Evolutionary conservation across 2,329 filamentous ascomycete genomes (phyloP).

Genomic region (Boeremia exigua): DNA sequence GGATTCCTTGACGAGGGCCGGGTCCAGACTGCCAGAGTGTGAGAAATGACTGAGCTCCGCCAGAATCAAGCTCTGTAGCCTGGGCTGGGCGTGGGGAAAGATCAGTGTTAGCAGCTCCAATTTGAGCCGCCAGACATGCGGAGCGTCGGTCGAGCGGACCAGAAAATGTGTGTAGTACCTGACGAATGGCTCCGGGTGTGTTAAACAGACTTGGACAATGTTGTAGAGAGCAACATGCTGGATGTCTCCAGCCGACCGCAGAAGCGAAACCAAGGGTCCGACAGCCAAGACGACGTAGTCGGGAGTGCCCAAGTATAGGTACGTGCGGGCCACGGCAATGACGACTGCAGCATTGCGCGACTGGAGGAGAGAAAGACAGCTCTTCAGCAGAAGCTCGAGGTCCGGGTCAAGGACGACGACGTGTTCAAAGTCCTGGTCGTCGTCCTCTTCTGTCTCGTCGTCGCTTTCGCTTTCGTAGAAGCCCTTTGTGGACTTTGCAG

Average conservation of each 20-base stretch:
- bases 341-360: conserved; percentile 94
- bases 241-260: conserved; percentile 85
- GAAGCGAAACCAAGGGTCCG: conserved; percentile 83
- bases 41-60: conserved; percentile 96
- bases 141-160: conserved; percentile 77
- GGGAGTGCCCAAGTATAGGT: conserved; percentile 80
- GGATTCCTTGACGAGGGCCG: conserved; percentile 81
- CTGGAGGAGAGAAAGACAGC: conserved; percentile 82
- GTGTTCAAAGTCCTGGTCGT: conserved; percentile 60
- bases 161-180: conserved; percentile 90
- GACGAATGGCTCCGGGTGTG: conserved; percentile 79
- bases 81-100: conserved; percentile 79
- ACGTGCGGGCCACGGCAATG: conserved; percentile 83
- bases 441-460: conserved; percentile 53
- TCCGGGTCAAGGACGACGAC: conserved; percentile 76
- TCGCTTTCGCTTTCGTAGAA: conserved; percentile 71
- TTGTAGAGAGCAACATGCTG: conserved; percentile 92
- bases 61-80: conserved; percentile 83
- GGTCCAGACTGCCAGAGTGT: conserved; percentile 80
- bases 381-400: conserved; percentile 78
- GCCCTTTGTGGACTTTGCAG: conserved; percentile 61
- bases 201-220: conserved; percentile 88
- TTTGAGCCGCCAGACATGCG: conserved; percentile 88
- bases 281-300: conserved; percentile 77
- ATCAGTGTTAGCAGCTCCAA: conserved; percentile 89